Percentiles rank a stretch among this genome's conserved stretches.
Conservation (phyloP, 1,139 yeast species). For the Tardiomyces blankii region DNA sequence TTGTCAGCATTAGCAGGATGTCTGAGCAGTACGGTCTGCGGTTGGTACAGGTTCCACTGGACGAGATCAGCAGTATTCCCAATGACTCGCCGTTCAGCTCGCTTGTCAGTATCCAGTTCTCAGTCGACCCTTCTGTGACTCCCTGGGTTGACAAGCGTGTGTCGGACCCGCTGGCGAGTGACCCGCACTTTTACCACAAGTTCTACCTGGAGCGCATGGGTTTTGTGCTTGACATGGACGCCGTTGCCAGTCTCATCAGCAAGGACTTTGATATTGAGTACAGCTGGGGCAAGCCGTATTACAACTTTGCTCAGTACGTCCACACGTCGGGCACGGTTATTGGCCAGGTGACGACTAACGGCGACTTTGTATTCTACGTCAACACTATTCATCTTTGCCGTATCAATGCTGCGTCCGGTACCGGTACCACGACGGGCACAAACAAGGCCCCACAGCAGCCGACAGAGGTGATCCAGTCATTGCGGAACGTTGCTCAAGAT, state of each 20-base stretch:
- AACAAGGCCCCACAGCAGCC: neutral
- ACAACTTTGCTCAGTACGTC: conserved; percentile 78
- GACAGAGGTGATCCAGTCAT: neutral
- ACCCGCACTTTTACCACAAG: conserved; percentile 48
- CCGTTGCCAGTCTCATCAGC: conserved; percentile 27
- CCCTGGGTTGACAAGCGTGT: conserved; percentile 24
- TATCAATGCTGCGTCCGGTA: conserved; percentile 1
- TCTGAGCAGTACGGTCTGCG: conserved; percentile 81
- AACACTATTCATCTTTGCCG: conserved; percentile 26
- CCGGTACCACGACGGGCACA: neutral
- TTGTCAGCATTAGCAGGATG: conserved; percentile 67
- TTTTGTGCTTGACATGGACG: conserved; percentile 73
- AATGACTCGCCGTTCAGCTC: conserved; percentile 79
- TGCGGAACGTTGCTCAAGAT: neutral
- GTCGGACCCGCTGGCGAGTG: conserved; percentile 29
- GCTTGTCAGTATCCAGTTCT: conserved; percentile 54
- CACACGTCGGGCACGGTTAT: conserved; percentile 84
- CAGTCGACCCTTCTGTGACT: conserved; percentile 42
- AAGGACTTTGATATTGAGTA: conserved; percentile 44
- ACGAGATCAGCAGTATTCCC: conserved; percentile 71
- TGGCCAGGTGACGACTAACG: conserved; percentile 76
- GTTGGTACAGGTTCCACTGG: conserved; percentile 89
- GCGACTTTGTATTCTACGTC: conserved; percentile 52
- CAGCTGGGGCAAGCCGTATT: conserved; percentile 86
- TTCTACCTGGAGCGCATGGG: conserved; percentile 58